A percentile compares a stretch with the other conserved stretches of the same genome.
Evolutionary conservation across 2,329 filamentous ascomycete species (phyloP).

Genomic region (Aspergillus brunneoviolaceus): DNA sequence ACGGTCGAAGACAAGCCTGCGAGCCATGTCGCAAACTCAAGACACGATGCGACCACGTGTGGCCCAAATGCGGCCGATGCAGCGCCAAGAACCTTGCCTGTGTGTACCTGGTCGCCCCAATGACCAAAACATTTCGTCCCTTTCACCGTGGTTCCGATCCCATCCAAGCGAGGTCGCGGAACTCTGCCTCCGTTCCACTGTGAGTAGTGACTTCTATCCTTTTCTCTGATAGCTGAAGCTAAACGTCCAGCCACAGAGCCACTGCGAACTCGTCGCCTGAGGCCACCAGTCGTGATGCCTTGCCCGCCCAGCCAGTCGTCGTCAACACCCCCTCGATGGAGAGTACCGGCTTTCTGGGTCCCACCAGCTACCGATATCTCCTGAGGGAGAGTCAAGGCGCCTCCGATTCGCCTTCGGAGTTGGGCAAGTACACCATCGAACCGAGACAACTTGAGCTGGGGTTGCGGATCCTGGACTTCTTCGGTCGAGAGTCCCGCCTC

Average conservation of each 20-base stretch:
- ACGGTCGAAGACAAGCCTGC: constrained; percentile 1
- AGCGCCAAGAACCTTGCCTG: not conserved
- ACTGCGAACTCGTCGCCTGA: not conserved
- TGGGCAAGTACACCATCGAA: not conserved
- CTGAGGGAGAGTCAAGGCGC: not conserved
- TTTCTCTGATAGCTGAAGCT: not conserved
- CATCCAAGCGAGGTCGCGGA: not conserved
- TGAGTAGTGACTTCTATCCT: not conserved
- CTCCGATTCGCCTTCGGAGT: not conserved
- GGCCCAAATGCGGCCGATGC: constrained; percentile 5
- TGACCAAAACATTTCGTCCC: not conserved
- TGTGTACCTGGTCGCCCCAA: not conserved
- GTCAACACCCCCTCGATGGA: constrained; percentile 2
- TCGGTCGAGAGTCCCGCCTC: not conserved
- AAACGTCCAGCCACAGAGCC: not conserved
- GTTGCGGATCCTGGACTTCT: not conserved
- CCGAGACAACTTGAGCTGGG: not conserved
- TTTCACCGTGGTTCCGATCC: not conserved
- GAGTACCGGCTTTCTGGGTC: constrained; percentile 2
- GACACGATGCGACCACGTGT: constrained; percentile 1
- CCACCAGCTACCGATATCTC: constrained; percentile 3
- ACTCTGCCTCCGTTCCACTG: not conserved
- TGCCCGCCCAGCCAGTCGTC: not conserved
- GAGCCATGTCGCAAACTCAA: constrained; percentile 7
- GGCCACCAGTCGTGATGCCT: not conserved